These are phyloP conservation scores for Arachis stenosperma DNA, from an alignment of 306 rosid species.

Conservation along the genomic window DNA sequence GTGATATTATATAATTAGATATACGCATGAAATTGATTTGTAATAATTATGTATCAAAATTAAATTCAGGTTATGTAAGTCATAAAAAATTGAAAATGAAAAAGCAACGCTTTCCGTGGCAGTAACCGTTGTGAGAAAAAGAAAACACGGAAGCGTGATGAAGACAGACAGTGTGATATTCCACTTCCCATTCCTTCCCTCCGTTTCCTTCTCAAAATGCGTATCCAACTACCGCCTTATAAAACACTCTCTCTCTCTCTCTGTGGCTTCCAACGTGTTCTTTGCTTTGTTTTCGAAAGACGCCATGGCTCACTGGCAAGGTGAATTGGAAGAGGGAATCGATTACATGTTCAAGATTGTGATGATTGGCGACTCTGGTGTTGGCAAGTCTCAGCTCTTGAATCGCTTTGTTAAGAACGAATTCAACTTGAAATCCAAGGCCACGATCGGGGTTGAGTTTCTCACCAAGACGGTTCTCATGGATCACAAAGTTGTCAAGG, in stretches of 20 bases:
- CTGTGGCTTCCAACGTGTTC: neutral
- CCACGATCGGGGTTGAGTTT: slow-evolving; percentile 95
- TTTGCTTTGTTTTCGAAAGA: neutral
- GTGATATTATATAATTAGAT: too few relatives aligned
- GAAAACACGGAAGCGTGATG: slow-evolving; percentile 1
- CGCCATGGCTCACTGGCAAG: slow-evolving; percentile 64
- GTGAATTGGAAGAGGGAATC: slow-evolving; percentile 71
- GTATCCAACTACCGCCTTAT: slow-evolving; percentile 25
- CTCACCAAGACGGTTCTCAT: slow-evolving; percentile 78
- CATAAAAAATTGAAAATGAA: neutral
- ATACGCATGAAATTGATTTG: too few relatives aligned
- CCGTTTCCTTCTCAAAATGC: slow-evolving; percentile 22
- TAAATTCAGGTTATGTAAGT: too few relatives aligned
- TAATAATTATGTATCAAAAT: too few relatives aligned
- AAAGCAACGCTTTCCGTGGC: slow-evolving; percentile 28
- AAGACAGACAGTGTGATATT: neutral
- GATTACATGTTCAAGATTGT: slow-evolving; percentile 92
- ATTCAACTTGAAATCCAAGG: slow-evolving; percentile 77
- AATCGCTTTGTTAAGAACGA: slow-evolving; percentile 77
- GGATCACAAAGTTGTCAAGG: slow-evolving; percentile 84
- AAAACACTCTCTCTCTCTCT: neutral
- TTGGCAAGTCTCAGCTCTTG: slow-evolving; percentile 90
- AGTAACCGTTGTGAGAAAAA: neutral
- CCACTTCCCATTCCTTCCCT: slow-evolving; percentile 19
- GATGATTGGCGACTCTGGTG: slow-evolving; percentile 90